Conservation (phyloP, 495 filamentous ascomycete genomes). For the Xylaria grammica region DNA sequence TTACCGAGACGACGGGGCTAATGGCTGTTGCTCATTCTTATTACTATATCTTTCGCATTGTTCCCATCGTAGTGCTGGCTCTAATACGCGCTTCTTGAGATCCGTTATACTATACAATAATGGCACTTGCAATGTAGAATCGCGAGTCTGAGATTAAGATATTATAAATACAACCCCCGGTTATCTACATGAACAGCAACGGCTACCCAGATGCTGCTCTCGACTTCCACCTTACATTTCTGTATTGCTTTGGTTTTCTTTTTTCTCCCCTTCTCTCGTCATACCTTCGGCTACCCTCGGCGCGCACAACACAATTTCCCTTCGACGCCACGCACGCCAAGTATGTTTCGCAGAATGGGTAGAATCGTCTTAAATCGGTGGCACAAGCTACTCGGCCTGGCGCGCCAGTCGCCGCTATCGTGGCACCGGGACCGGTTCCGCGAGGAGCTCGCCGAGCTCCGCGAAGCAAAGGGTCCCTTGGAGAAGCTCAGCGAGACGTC, state of each 20-base stretch:
- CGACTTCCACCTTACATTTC: neutral
- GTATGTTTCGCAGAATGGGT: neutral
- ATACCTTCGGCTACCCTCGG: too few relatives aligned
- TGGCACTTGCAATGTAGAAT: too few relatives aligned
- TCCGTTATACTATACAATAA: too few relatives aligned
- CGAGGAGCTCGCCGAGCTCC: constrained; percentile 53
- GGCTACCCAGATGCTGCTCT: neutral
- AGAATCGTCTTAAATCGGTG: constrained; percentile 40
- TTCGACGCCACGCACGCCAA: neutral
- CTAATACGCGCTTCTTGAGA: too few relatives aligned
- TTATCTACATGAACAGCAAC: neutral
- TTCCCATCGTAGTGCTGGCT: too few relatives aligned
- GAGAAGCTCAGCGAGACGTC: constrained; percentile 57
- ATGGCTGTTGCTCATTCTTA: too few relatives aligned
- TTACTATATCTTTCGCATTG: too few relatives aligned
- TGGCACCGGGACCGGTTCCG: constrained; percentile 53
- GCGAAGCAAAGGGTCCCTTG: constrained; percentile 38
- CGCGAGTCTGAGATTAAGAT: too few relatives aligned
- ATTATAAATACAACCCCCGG: too few relatives aligned
- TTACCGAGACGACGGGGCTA: too few relatives aligned
- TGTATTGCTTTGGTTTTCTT: neutral
- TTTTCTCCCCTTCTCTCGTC: neutral
- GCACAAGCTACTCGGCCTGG: constrained; percentile 47
- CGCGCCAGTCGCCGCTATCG: constrained; percentile 44
- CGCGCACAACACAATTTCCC: neutral